Percentiles rank a stretch among this genome's conserved stretches.
These are phyloP conservation scores for Acorus gramineus DNA, from an alignment of 106 monocot species.

Conservation along the genomic window DNA sequence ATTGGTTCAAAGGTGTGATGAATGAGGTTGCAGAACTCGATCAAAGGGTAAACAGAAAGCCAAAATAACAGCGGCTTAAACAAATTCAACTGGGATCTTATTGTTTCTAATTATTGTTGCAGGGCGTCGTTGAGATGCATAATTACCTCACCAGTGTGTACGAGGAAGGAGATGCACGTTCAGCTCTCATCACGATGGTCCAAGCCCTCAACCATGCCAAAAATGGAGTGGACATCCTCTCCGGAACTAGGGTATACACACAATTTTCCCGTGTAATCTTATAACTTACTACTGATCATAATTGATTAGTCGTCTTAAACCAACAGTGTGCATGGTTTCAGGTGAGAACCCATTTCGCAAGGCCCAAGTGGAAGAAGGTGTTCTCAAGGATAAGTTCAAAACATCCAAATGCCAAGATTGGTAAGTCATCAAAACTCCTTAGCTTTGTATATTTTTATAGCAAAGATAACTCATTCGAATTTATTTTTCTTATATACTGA, in stretches of 20 bases:
- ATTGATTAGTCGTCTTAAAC: background rate
- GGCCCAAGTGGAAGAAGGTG: slow-evolving; percentile 94
- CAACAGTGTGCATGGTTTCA: slow-evolving; percentile 10
- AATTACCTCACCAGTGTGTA: slow-evolving; percentile 93
- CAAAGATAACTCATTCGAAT: background rate
- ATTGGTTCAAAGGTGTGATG: slow-evolving; percentile 97
- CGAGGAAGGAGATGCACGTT: slow-evolving; percentile 91
- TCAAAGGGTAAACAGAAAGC: slow-evolving; percentile 46
- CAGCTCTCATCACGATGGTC: slow-evolving; percentile 89
- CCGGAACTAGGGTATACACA: slow-evolving; percentile 65
- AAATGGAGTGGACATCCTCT: slow-evolving; percentile 86
- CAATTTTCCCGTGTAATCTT: background rate
- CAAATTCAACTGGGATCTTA: no score
- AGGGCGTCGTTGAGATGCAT: slow-evolving; percentile 96
- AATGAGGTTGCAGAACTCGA: slow-evolving; percentile 91
- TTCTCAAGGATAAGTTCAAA: slow-evolving; percentile 63
- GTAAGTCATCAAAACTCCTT: slow-evolving; percentile 20
- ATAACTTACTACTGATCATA: background rate
- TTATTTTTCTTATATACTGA: background rate
- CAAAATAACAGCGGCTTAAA: no score
- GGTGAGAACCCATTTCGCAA: slow-evolving; percentile 88
- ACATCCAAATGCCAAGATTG: slow-evolving; percentile 81
- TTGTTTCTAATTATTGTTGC: background rate
- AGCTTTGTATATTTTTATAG: background rate
- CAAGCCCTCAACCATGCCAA: slow-evolving; percentile 91